Conservation (phyloP, 2,329 filamentous ascomycete species). For the Juglanconis juglandina region DNA sequence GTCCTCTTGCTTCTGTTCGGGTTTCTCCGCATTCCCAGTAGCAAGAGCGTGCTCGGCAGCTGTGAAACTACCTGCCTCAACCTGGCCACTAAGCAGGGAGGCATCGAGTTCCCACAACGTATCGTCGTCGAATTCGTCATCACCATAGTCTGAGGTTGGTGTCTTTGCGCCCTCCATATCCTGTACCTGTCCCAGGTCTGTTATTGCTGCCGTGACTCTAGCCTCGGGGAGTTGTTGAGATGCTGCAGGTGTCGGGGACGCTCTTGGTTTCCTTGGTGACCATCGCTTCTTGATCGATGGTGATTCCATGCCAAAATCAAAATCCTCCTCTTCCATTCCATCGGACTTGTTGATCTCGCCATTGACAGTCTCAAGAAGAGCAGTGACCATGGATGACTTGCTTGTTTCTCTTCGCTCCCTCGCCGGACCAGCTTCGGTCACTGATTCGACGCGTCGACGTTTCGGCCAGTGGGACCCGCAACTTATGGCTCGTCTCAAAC, state of each 20-base stretch:
- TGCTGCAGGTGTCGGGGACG: background rate
- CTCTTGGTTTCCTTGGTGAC: slow-evolving; percentile 13
- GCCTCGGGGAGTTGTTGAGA: slow-evolving; percentile 16
- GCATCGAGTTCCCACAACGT: slow-evolving; percentile 53
- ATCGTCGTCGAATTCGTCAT: slow-evolving; percentile 59
- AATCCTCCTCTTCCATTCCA: slow-evolving; percentile 25
- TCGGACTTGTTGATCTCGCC: slow-evolving; percentile 47
- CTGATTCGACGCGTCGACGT: slow-evolving; percentile 56
- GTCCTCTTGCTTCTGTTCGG: slow-evolving; percentile 2
- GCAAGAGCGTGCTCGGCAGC: slow-evolving; percentile 2
- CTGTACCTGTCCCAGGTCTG: background rate
- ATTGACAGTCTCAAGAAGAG: slow-evolving; percentile 64
- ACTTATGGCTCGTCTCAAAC: slow-evolving; percentile 63
- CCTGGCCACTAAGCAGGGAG: slow-evolving; percentile 32
- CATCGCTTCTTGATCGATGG: slow-evolving; percentile 43
- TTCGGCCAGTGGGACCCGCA: slow-evolving; percentile 72
- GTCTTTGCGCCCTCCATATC: background rate
- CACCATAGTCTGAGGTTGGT: slow-evolving; percentile 48
- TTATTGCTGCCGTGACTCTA: background rate
- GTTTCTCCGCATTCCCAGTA: background rate
- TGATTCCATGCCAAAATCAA: slow-evolving; percentile 33
- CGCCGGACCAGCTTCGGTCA: slow-evolving; percentile 27
- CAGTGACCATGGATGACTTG: slow-evolving; percentile 57
- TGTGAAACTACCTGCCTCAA: background rate
- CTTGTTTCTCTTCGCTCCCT: slow-evolving; percentile 35